Evolutionary conservation across 768 basidiomycete genomes (phyloP).

Genomic region (Amanita polypyramis): DNA sequence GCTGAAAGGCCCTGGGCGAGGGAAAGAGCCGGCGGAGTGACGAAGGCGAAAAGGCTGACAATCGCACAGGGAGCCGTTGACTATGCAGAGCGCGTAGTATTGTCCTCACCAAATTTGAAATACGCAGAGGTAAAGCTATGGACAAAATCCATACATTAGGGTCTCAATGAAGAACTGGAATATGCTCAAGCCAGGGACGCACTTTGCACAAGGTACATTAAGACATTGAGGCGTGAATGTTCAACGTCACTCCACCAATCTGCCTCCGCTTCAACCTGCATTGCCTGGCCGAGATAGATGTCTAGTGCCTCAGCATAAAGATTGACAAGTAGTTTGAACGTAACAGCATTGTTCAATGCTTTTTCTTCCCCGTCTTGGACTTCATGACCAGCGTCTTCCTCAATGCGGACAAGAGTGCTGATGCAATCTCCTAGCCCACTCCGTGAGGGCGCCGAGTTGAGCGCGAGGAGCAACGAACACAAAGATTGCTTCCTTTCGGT

Average conservation of each 20-base stretch:
- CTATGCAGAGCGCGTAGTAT: constrained; percentile 32
- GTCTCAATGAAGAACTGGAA: background rate
- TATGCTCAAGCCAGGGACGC: constrained; percentile 16
- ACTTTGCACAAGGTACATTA: constrained; percentile 75
- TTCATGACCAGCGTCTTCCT: background rate
- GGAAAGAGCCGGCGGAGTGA: constrained; percentile 41
- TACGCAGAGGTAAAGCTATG: constrained; percentile 36
- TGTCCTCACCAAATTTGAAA: constrained; percentile 24
- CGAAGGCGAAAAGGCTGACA: constrained; percentile 35
- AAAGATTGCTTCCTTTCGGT: background rate
- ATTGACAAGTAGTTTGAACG: constrained; percentile 39
- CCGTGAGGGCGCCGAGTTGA: background rate
- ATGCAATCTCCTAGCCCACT: background rate
- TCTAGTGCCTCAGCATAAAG: constrained; percentile 62
- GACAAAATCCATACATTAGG: constrained; percentile 5
- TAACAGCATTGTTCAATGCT: constrained; percentile 31
- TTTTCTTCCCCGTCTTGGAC: constrained; percentile 23
- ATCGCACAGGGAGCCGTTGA: constrained; percentile 34
- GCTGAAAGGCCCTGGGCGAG: constrained; percentile 32
- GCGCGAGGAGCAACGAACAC: background rate
- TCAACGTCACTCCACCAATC: constrained; percentile 79
- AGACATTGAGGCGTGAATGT: constrained; percentile 43
- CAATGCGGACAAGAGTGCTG: background rate
- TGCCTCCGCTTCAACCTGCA: constrained; percentile 61
- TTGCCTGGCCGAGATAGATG: constrained; percentile 53